Evolutionary conservation across 495 filamentous ascomycete species (phyloP), one percentile per base, ranked within the genome.

Genomic region (Penicillium cinerascens): DNA sequence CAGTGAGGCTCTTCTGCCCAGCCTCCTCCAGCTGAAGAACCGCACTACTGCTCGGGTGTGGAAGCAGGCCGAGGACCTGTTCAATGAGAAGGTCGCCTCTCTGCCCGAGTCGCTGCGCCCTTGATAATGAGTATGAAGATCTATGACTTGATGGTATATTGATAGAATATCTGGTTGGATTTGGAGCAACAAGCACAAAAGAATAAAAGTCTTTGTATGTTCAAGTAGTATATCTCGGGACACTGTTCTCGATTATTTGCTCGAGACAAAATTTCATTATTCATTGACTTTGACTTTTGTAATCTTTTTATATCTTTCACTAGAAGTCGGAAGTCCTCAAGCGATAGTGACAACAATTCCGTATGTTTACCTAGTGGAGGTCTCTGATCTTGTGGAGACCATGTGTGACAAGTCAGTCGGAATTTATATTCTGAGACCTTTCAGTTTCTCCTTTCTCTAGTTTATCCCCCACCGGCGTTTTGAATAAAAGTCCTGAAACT

Each of bases 21-120:
- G 83, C 57, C 72, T 97, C 52, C 64, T 95, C 40, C 79, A 87
- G 57, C 74, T 97, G 44, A 89, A 92, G 65, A 79, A 90, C 65
- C 81, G 89, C 64, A 68, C 76, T 29, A 87, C 77, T 42, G 73
- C 80, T 20, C 82, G 82, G 5, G 92, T 96, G 4, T 97, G 92
- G 92, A 72, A 77, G 51, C 79, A 86, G 38, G 92, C 91, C 8
- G 84, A 95, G 78, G 82, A 87, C 67, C 75, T 95, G 50, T 96
- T 93, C 74, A 69, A 88, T 43, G 83, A 91, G 62, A 95, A 95
- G 79, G 89, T 92, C 36, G 79, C 82, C 18, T 87, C 83, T 25
- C 69, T 96, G 54, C 87, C 89, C 16, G 64, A 61, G 53, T 58
- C 55, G 3, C 17, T 61, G 33, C 53, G 55, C 45, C 40, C 41